These are phyloP conservation scores for Russula sp. DNA, from an alignment of 768 basidiomycete species.

Conservation along the genomic window DNA sequence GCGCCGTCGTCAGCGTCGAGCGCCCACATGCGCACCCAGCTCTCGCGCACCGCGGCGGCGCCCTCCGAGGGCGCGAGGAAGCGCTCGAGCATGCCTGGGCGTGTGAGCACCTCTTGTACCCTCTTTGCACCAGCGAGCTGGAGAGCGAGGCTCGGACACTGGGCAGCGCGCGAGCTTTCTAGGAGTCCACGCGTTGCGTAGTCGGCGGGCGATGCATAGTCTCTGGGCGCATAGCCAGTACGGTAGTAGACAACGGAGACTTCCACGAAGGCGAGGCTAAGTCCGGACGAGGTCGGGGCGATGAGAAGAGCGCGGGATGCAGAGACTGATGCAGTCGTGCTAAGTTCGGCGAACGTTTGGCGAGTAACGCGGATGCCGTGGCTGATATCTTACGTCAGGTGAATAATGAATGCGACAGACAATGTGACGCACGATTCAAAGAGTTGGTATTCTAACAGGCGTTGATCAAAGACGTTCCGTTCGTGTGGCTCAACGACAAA, in stretches of 20 bases:
- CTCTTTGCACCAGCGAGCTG: constrained; percentile 98
- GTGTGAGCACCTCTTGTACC: constrained; percentile 81
- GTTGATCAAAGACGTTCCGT: constrained; percentile 93
- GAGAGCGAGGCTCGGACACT: constrained; percentile 84
- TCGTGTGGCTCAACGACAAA: constrained; percentile 89
- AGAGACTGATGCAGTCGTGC: constrained; percentile 39
- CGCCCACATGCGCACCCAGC: constrained; percentile 88
- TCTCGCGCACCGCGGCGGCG: constrained; percentile 52
- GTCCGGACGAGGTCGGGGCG: constrained; percentile 26
- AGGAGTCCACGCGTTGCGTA: constrained; percentile 72
- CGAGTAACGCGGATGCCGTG: constrained; percentile 68
- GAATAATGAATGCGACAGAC: neutral
- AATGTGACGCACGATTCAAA: constrained; percentile 52
- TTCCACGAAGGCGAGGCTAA: constrained; percentile 40
- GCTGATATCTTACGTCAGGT: constrained; percentile 32
- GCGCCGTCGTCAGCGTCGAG: constrained; percentile 38
- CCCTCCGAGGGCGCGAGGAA: constrained; percentile 50
- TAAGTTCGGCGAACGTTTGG: constrained; percentile 68
- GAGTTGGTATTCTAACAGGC: constrained; percentile 80
- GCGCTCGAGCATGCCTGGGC: constrained; percentile 61
- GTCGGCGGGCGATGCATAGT: constrained; percentile 58
- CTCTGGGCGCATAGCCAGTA: constrained; percentile 77
- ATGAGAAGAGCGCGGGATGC: constrained; percentile 38
- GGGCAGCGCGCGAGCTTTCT: constrained; percentile 80
- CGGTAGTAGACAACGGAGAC: constrained; percentile 90